Evolutionary conservation across 129 eudicot genomes (phyloP).

Genomic region (Ambrosia artemisiifolia): DNA sequence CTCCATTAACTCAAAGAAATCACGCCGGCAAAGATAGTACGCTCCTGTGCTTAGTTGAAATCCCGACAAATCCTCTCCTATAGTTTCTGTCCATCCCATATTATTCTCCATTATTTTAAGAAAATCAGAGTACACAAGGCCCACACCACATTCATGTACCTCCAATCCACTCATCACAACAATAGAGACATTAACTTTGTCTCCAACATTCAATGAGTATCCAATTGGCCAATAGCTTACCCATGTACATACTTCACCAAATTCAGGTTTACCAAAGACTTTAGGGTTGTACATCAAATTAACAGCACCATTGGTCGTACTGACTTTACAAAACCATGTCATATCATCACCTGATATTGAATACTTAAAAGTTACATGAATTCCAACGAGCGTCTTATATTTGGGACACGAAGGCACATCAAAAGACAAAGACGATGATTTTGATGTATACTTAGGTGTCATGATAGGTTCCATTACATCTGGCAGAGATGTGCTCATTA

Average conservation of each 20-base stretch:
- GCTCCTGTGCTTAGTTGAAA: slow-evolving; percentile 15
- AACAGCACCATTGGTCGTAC: slow-evolving; percentile 15
- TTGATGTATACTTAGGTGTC: background rate
- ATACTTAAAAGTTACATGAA: slow-evolving; percentile 2
- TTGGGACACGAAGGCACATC: background rate
- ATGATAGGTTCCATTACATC: background rate
- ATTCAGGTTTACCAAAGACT: slow-evolving; percentile 15
- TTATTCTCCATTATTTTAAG: background rate
- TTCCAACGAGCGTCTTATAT: slow-evolving; percentile 12
- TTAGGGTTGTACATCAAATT: slow-evolving; percentile 20
- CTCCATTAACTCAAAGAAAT: slow-evolving; percentile 21
- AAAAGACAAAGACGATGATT: background rate
- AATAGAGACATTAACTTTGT: slow-evolving; percentile 11
- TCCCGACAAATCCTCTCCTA: slow-evolving; percentile 9
- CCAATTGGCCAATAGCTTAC: slow-evolving; percentile 28
- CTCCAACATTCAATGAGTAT: background rate
- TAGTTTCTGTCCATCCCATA: background rate
- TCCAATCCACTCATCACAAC: slow-evolving; percentile 18
- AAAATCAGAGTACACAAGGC: slow-evolving; percentile 5
- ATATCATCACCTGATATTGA: slow-evolving; percentile 4
- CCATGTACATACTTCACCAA: slow-evolving; percentile 12
- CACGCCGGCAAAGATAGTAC: slow-evolving; percentile 22
- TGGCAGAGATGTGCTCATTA: slow-evolving; percentile 22
- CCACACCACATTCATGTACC: slow-evolving; percentile 18
- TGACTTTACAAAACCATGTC: slow-evolving; percentile 13